Percentiles rank a stretch among this genome's conserved stretches.
These are phyloP conservation scores for Carallia brachiata DNA, from an alignment of 345 rosid species.

Conservation along the genomic window DNA sequence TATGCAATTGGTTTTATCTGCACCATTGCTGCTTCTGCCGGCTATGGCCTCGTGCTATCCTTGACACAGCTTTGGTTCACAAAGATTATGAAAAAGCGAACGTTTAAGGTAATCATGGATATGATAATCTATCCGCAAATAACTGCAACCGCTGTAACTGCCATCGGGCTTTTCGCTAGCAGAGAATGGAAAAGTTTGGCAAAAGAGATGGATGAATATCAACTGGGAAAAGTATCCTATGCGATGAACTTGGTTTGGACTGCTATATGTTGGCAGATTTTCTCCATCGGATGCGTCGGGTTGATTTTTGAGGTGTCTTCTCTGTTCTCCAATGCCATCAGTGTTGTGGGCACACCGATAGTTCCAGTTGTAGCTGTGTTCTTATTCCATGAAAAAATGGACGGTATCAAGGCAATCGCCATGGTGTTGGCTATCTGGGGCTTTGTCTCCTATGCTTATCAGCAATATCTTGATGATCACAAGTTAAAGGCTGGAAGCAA, in stretches of 20 bases:
- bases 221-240: conserved; percentile 47
- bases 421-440: conserved; percentile 75
- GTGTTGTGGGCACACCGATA: conserved; percentile 50
- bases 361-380: conserved; percentile 53
- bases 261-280: conserved; percentile 49
- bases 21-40: conserved; percentile 47
- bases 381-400: conserved; percentile 52
- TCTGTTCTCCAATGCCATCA: conserved; percentile 47
- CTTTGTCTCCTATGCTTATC: conserved; percentile 51
- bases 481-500: no score
- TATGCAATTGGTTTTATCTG: conserved; percentile 42
- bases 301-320: conserved; percentile 65
- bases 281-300: conserved; percentile 41
- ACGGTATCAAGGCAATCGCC: conserved; percentile 57
- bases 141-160: conserved; percentile 33
- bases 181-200: conserved; percentile 50
- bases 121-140: conserved; percentile 39
- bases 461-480: conserved; percentile 46
- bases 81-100: conserved; percentile 38
- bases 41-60: conserved; percentile 39
- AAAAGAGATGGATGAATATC: conserved; percentile 45
- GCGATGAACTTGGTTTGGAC: conserved; percentile 43
- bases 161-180: conserved; percentile 52
- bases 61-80: conserved; percentile 38
- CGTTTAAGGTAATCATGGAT: conserved; percentile 38